These are phyloP conservation scores for Pseudogymnoascus sp. DNA, from an alignment of 2,329 filamentous ascomycete species.

Conservation along the genomic window DNA sequence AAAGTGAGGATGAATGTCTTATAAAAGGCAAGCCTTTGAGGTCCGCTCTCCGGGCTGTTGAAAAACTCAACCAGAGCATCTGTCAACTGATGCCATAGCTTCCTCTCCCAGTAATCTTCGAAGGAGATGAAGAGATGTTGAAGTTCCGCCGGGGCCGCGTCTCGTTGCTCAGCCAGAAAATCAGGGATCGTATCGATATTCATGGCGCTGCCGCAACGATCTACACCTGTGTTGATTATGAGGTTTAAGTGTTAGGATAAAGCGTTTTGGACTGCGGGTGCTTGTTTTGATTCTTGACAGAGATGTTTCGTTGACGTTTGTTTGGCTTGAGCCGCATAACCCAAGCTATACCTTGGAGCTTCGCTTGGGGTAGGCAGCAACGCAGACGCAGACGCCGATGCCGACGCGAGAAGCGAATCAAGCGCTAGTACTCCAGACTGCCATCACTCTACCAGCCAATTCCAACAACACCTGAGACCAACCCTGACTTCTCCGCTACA, in stretches of 20 bases:
- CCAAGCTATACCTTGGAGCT: slow-evolving; percentile 9
- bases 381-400: slow-evolving; percentile 1
- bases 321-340: not conserved
- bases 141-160: slow-evolving; percentile 77
- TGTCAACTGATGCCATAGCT: slow-evolving; percentile 98
- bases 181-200: slow-evolving; percentile 82
- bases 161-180: slow-evolving; percentile 85
- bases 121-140: slow-evolving; percentile 85
- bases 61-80: slow-evolving; percentile 85
- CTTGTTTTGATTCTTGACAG: not conserved
- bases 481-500: slow-evolving; percentile 17
- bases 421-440: slow-evolving; percentile 7
- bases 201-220: slow-evolving; percentile 44
- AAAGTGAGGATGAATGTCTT: slow-evolving; percentile 93
- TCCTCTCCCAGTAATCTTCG: slow-evolving; percentile 96
- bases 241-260: not conserved
- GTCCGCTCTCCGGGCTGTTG: slow-evolving; percentile 67
- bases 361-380: slow-evolving; percentile 7
- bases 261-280: not conserved
- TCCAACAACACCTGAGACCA: not conserved
- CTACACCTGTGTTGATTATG: not conserved
- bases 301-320: not conserved
- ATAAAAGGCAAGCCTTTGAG: slow-evolving; percentile 83
- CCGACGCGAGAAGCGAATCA: slow-evolving; percentile 9
- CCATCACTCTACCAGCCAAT: not conserved